Evolutionary conservation across 768 basidiomycete genomes (phyloP).

Genomic region (Naganishia randhawae): DNA sequence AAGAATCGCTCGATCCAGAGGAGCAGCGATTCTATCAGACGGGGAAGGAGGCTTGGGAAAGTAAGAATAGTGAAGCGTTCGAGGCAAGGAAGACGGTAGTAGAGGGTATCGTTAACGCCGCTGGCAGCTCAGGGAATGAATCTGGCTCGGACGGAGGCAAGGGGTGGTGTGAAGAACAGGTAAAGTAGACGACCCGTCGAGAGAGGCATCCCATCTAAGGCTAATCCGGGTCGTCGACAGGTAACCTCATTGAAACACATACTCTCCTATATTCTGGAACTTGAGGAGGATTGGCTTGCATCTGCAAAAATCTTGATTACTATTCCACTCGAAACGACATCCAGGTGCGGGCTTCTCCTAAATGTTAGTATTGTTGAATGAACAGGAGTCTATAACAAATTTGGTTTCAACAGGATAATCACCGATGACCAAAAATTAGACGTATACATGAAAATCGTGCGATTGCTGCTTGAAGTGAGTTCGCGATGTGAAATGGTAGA

Average conservation of each 20-base stretch:
- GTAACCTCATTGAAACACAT: slow-evolving; percentile 77
- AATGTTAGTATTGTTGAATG: neutral
- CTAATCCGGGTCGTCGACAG: slow-evolving; percentile 53
- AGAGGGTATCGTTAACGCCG: slow-evolving; percentile 57
- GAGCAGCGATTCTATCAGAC: slow-evolving; percentile 33
- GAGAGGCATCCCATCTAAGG: neutral
- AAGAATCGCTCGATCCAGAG: slow-evolving; percentile 22
- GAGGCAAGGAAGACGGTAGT: slow-evolving; percentile 62
- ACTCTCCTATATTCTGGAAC: slow-evolving; percentile 82
- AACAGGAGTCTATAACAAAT: neutral
- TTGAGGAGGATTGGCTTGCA: slow-evolving; percentile 87
- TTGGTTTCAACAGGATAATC: slow-evolving; percentile 48
- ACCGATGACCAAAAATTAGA: slow-evolving; percentile 81
- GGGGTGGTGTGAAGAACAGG: slow-evolving; percentile 90
- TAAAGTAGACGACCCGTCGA: slow-evolving; percentile 50
- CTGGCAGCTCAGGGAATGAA: slow-evolving; percentile 12
- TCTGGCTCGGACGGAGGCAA: slow-evolving; percentile 62
- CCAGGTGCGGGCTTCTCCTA: slow-evolving; percentile 60
- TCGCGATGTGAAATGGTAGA: neutral
- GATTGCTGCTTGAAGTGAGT: slow-evolving; percentile 72
- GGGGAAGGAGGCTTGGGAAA: slow-evolving; percentile 36
- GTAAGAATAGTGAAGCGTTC: slow-evolving; percentile 34
- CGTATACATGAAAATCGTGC: slow-evolving; percentile 88
- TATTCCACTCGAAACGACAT: slow-evolving; percentile 83
- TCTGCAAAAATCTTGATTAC: slow-evolving; percentile 88